Conservation (phyloP, 495 filamentous ascomycete genomes). For the Delitschia confertaspora region DNA sequence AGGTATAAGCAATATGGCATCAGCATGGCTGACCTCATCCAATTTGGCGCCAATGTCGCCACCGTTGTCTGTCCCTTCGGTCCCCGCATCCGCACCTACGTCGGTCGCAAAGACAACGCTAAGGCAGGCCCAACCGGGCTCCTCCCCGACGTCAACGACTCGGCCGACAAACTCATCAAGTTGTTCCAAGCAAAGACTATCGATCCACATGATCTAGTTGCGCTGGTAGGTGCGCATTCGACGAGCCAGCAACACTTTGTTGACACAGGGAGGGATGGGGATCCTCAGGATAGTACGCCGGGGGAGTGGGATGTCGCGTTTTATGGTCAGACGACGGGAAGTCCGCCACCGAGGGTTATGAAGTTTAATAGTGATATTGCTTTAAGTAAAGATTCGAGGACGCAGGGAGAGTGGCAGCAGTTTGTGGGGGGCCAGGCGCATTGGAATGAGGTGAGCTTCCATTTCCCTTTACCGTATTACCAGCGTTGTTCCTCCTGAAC, state of each 20-base stretch:
- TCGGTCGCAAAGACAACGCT: slow-evolving; percentile 35
- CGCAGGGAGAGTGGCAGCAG: slow-evolving; percentile 31
- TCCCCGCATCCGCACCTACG: slow-evolving; percentile 31
- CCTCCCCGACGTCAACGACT: slow-evolving; percentile 32
- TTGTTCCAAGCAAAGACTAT: slow-evolving; percentile 46
- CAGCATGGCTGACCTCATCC: slow-evolving; percentile 29
- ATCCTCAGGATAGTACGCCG: slow-evolving; percentile 39
- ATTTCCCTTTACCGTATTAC: neutral
- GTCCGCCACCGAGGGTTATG: slow-evolving; percentile 36
- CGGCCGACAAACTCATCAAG: slow-evolving; percentile 33
- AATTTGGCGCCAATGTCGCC: slow-evolving; percentile 28
- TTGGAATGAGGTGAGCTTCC: slow-evolving; percentile 31
- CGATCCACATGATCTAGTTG: slow-evolving; percentile 38
- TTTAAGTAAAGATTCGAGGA: slow-evolving; percentile 35
- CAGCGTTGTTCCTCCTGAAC: too few species aligned
- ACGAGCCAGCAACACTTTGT: slow-evolving; percentile 40
- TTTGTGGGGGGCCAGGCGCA: slow-evolving; percentile 30
- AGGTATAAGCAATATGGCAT: slow-evolving; percentile 25
- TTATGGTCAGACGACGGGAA: slow-evolving; percentile 36
- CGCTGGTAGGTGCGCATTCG: slow-evolving; percentile 45
- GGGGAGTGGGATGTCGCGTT: slow-evolving; percentile 41
- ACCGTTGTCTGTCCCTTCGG: slow-evolving; percentile 26
- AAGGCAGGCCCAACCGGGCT: slow-evolving; percentile 29
- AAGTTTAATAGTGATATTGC: slow-evolving; percentile 40
- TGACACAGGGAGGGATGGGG: slow-evolving; percentile 29